Evolutionary conservation across 2,329 filamentous ascomycete genomes (phyloP), one percentile per base, ranked within the genome.

Genomic region (Epichloe gansuensis): DNA sequence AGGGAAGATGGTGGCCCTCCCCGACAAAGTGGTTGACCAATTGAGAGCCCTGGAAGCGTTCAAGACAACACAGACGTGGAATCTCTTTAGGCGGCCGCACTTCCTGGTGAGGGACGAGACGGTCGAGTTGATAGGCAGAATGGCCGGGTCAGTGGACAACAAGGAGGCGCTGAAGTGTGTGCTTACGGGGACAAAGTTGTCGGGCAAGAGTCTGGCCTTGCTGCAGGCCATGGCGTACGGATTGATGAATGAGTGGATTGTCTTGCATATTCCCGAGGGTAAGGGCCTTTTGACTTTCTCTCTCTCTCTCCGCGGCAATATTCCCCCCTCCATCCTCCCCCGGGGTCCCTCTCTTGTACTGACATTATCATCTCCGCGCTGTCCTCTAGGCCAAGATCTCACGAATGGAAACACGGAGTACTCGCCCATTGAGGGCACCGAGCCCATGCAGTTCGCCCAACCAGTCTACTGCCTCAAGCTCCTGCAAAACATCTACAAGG

Each of bases 191-290:
- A 78, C 81, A 51, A 82, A 78, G 64, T 77, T 83, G 42, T 80
- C 84, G 13, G 93, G 93, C 38, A 98, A 97, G 78, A 95, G 87
- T 65, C 81, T 93, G 60, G 71, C 95, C 61, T 68, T 94, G 61
- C 73, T 95, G 45, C 90, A 97, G 71, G 86, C 85, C 40, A 81
- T 94, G 77, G 74, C 85, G 17, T 84, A 90, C 68, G 91, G 81
- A 1, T 82, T 91, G 58, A 66, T 90, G 62, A 88, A 89, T 66
- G 78, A 85, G 31, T 97, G 90, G 89, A 76, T 95, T 44, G 89
- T 97, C 46, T 76, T 98, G 53, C 85, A 87, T 63, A 77, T 97
- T 49, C 90, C 93, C 39, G 89, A 98, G 71, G 86, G 90, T 94
- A 74, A 61, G 75, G 5, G 6, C 11, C 25, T 17, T n/a, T 34